Evolutionary conservation across 139 green algal genomes (phyloP), one percentile per base, ranked within the genome.

Genomic region (Closterium sp.): DNA sequence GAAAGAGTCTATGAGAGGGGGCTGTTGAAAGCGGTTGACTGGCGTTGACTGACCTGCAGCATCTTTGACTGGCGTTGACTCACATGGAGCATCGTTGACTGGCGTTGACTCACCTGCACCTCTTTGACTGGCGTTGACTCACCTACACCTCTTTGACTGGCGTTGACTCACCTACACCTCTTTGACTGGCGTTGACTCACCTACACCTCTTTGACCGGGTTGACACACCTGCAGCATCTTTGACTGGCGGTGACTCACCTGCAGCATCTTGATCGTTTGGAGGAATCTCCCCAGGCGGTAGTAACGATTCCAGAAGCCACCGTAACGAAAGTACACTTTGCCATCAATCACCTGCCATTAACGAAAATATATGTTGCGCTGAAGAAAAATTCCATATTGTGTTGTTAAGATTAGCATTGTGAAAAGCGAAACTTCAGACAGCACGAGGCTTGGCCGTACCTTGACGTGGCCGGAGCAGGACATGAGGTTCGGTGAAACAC

Each of bases 181-280:
- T 16, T 69, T 69, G 43, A 69, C 43, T 69, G 43, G 12, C 43
- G 43, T 69, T 69, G 43, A 69, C 5, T 69, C 43, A 5, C 38
- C 38, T 66, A 10, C 38, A 8, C 16, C 38, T 10, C 38, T 10
- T 66, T 66, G 10, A 69, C 43, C 4, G 43, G 43, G 43, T 69
- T 69, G 9, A 69, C 43, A 1, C 8, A 25, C 43, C 7, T 69
- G 43, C 12, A 69, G 5, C 43, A 69, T 9, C 38, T 2, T 69
- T 28, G 43, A 69, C 43, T 28, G 0, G 43, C 12, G 43, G 21
- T 69, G 87, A 64, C 87, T 86, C 25, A 88, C 89, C 36, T 91
- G 89, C 3, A 91, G 89, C 69, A 91, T 89, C 23, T n/a, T n/a
- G n/a, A 91, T 28, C 9, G 81, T 91, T 55, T 91, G 89, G 33